Conservation (phyloP, 176 grass and related monocot genomes). For the Echinochloa phyllopogon region DNA sequence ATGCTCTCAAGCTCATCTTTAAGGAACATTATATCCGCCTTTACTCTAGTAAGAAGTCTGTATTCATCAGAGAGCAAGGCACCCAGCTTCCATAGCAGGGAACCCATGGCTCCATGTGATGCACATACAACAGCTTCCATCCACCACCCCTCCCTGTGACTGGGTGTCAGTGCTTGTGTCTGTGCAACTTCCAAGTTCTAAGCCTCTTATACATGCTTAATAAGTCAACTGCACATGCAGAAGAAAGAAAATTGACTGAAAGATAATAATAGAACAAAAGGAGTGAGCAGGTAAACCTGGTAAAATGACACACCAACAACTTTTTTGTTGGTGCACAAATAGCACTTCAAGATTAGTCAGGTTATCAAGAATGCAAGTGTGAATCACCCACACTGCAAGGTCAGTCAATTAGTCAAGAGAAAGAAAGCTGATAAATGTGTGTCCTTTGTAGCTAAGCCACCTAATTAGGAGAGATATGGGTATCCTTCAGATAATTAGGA, state of each 20-base stretch:
- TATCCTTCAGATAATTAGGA: neutral
- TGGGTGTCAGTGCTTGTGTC: neutral
- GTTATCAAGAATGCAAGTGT: neutral
- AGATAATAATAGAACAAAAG: neutral
- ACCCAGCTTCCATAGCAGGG: neutral
- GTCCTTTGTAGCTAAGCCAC: neutral
- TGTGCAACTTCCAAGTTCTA: neutral
- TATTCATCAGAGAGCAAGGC: neutral
- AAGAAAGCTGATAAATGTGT: neutral
- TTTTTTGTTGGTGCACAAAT: neutral
- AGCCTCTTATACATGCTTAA: slow-evolving; percentile 2
- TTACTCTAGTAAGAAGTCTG: neutral
- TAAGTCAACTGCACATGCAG: neutral
- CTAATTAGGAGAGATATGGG: neutral
- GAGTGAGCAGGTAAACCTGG: neutral
- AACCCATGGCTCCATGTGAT: neutral
- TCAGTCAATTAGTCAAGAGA: neutral
- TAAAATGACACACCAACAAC: neutral
- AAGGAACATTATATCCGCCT: neutral
- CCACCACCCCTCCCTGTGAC: neutral
- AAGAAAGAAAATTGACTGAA: neutral
- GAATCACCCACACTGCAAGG: neutral
- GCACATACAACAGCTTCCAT: slow-evolving; percentile 1
- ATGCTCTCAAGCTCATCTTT: neutral
- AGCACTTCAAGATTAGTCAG: neutral